Percentiles rank a stretch among this genome's conserved stretches.
Evolutionary conservation across 305 asterid species (phyloP).

Genomic region (Petunia hybrid): DNA sequence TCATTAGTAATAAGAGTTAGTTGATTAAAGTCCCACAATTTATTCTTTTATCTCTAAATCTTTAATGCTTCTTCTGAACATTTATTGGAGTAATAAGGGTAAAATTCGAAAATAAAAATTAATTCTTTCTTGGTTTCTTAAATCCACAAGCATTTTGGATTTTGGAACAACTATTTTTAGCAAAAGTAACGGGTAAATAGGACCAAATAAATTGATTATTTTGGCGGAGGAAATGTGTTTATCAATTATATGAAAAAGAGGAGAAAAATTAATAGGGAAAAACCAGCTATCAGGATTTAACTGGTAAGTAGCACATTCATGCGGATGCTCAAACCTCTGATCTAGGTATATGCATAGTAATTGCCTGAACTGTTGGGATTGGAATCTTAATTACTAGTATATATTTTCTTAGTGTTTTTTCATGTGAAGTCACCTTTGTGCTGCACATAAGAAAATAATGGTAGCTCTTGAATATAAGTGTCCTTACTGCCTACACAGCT

Average conservation of each 20-base stretch:
- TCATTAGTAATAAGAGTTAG: no score
- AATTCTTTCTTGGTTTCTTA: no score
- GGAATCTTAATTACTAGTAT: neutral
- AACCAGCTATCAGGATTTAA: neutral
- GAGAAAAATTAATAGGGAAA: no score
- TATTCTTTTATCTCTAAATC: no score
- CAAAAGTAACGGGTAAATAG: no score
- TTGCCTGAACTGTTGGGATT: conserved; percentile 26
- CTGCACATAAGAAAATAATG: neutral
- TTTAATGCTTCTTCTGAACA: no score
- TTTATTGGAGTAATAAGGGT: no score
- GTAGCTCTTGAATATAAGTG: neutral
- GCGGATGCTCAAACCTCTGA: neutral
- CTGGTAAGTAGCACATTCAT: neutral
- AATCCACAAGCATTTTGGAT: no score
- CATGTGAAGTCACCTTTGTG: neutral
- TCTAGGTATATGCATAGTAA: neutral
- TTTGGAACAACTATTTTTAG: no score
- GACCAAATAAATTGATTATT: conserved; percentile 19
- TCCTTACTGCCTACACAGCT: conserved; percentile 55
- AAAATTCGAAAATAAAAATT: no score
- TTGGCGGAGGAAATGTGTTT: conserved; percentile 3
- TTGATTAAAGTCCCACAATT: no score
- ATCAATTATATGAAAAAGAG: neutral
- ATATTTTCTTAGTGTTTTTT: neutral